phyloP scores from a whole-genome alignment of 352 stramenopile species.

The Pythium sp. region DNA sequence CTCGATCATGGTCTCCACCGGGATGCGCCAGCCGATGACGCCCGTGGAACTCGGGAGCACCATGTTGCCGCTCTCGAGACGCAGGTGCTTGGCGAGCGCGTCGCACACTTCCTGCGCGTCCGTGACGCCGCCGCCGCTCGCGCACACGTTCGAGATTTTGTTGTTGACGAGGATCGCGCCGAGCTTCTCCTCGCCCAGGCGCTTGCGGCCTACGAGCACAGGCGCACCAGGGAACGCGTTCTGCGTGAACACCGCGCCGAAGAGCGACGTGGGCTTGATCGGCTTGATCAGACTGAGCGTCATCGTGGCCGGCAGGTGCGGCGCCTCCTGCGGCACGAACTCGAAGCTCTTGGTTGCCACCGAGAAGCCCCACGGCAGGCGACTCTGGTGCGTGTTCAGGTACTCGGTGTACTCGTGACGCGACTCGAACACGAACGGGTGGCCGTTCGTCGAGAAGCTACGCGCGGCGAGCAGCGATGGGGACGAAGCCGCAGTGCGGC shows the following conservation, averaged over 20 bases:
- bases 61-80: constrained; percentile 71
- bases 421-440: constrained; percentile 79
- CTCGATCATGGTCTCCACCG: constrained; percentile 89
- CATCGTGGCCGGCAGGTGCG: constrained; percentile 79
- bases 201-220: constrained; percentile 88
- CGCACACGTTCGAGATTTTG: constrained; percentile 99
- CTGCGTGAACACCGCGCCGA: constrained; percentile 89
- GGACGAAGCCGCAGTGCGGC: constrained; percentile 13
- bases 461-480: constrained; percentile 25
- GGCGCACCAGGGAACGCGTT: constrained; percentile 91
- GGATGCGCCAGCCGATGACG: constrained; percentile 98
- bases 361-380: constrained; percentile 84
- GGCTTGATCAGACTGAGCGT: constrained; percentile 87
- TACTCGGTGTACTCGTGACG: constrained; percentile 83
- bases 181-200: constrained; percentile 87
- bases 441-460: constrained; percentile 40
- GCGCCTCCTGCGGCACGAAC: constrained; percentile 83
- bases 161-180: constrained; percentile 98
- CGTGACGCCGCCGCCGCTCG: constrained; percentile 89
- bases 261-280: constrained; percentile 78
- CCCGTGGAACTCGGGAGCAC: constrained; percentile 96
- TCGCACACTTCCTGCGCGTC: constrained; percentile 94
- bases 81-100: constrained; percentile 87
- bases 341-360: constrained; percentile 80
- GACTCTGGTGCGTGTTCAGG: constrained; percentile 66